Base-by-base conservation (phyloP, 2,329 filamentous ascomycete species). In the Trichoderma oligosporum region DNA sequence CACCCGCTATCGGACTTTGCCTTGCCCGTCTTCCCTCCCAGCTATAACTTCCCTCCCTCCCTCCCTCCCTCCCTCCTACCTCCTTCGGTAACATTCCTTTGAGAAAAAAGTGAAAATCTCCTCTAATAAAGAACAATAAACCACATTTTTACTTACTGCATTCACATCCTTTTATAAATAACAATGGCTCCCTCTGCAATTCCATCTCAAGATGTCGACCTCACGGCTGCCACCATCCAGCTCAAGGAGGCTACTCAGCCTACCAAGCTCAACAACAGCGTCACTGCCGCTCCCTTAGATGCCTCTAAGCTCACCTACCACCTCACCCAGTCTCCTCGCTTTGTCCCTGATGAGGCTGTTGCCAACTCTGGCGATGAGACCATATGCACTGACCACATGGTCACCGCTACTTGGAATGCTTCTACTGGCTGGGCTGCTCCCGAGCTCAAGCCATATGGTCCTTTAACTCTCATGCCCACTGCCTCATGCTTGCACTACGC, bases 401-500 rank as follows among this genome's bases (percentile, higher is more conserved):
- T 94, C 66, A 86, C 85, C 51, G 86, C 79, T 18, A 74, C 76
- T 54, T 95, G 91, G 90, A 84, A 79, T 31, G 74, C 71, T 20
- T 69, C 75, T 41, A 68, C 74, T 18, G 91, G 91, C 65, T 96
- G 91, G 91, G 78, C 80, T 35, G 78, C 82, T 1, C 91, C 91
- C 1, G 80, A 87, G 65, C 80, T 95, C 58, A 82, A 84, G 70
- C 88, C 90, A 24, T 94, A 90, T 72, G 88, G 88, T 0, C 87
- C 89, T 9, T 76, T 96, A 53, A 80, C 80, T 61, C 83, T 96
- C 66, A 87, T 90, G 76, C 91, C 91, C 33, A 92, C 87, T 4
- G 89, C 90, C 12, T 89, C 85, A 3, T 85, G 86, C 60, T 81
- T 96, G 60, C 91, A 96, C 79, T 96, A 96, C 74, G 91, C 90